Evolutionary conservation across 2,329 filamentous ascomycete genomes (phyloP).

Genomic region (Dryadomyces quercivorus): DNA sequence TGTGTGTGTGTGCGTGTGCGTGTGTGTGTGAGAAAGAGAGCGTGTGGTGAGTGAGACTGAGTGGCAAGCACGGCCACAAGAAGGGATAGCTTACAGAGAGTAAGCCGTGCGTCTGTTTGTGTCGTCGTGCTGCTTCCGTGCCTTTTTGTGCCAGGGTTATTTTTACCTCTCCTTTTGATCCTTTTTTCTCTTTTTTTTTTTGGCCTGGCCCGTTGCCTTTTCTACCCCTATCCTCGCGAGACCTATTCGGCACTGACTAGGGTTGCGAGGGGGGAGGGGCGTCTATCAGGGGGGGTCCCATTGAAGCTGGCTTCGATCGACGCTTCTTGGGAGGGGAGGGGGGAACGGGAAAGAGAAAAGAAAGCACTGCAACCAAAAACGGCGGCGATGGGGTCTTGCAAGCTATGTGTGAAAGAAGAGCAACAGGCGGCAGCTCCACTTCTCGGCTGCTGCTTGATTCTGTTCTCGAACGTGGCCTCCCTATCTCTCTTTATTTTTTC

Average conservation of each 20-base stretch:
- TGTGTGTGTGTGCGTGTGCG: no score
- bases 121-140: background rate
- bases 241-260: conserved; percentile 1
- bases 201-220: background rate
- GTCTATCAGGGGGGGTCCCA: conserved; percentile 7
- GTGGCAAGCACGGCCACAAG: background rate
- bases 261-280: conserved; percentile 2
- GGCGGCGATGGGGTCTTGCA: conserved; percentile 1
- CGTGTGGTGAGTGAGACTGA: background rate
- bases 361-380: conserved; percentile 4
- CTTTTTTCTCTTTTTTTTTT: background rate
- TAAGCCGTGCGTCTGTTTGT: background rate
- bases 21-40: no score
- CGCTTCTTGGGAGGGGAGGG: conserved; percentile 1
- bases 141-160: background rate
- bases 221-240: background rate
- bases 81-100: background rate
- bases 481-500: no score
- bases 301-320: conserved; percentile 6
- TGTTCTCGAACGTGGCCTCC: background rate
- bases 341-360: background rate
- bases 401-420: background rate
- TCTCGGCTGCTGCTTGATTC: background rate
- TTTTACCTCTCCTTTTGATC: background rate
- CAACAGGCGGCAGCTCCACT: conserved; percentile 4